Evolutionary conservation across 179 eudicot genomes (phyloP).

Genomic region (Spinacia oleracea): DNA sequence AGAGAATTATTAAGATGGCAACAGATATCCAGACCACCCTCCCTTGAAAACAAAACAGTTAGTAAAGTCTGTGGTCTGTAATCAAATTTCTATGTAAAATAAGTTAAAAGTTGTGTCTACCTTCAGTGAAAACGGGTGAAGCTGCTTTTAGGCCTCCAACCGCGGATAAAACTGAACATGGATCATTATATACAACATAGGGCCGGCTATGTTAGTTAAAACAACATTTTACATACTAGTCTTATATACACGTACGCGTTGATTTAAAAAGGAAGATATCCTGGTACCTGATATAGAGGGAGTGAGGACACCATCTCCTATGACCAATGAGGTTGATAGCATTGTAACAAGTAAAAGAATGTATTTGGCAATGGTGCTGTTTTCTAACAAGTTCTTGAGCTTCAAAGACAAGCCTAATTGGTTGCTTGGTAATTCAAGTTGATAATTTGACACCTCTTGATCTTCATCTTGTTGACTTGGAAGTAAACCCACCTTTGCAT

Average conservation of each 20-base stretch:
- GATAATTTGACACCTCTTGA: constrained; percentile 57
- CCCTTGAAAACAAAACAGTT: constrained; percentile 28
- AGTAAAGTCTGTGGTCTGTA: not conserved
- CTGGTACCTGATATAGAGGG: constrained; percentile 71
- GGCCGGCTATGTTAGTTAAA: too few relatives aligned
- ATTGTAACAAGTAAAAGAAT: constrained; percentile 54
- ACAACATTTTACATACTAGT: too few relatives aligned
- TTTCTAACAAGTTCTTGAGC: constrained; percentile 54
- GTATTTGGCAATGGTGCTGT: constrained; percentile 47
- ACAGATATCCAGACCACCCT: constrained; percentile 66
- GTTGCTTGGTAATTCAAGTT: constrained; percentile 44
- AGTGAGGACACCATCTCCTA: constrained; percentile 38
- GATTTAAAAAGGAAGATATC: not conserved
- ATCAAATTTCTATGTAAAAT: too few relatives aligned
- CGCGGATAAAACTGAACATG: constrained; percentile 62
- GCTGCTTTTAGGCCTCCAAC: constrained; percentile 66
- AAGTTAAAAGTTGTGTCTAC: constrained; percentile 32
- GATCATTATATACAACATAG: constrained; percentile 17
- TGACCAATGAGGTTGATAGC: constrained; percentile 74
- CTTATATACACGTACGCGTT: too few relatives aligned
- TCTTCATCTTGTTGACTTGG: constrained; percentile 74
- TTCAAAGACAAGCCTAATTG: constrained; percentile 38
- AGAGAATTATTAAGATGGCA: constrained; percentile 49
- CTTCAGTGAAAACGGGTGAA: constrained; percentile 46
- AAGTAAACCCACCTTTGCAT: constrained; percentile 65